Evolutionary conservation across 2,329 filamentous ascomycete genomes (phyloP), one percentile per base, ranked within the genome.

Genomic region (Nemania sp.): DNA sequence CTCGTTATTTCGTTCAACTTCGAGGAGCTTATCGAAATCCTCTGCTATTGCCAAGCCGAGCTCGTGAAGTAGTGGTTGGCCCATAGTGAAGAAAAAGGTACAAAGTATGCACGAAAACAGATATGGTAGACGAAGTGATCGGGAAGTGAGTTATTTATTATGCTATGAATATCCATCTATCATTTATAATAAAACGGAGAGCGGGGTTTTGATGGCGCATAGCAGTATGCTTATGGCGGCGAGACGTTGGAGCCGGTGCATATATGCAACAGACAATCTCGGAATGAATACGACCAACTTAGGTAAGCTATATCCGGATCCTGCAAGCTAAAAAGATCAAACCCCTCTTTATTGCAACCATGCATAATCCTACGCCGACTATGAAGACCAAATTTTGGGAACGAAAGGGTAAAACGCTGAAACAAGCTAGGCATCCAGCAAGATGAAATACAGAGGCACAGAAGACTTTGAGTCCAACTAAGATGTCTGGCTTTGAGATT

Each of bases 401-500:
- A 18, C 15, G 13, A 20, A 45, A 45, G n/a, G n/a, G n/a, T 45
- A 18, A 15, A n/a, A 45, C 2, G 13, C 41, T n/a, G 13, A 45
- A 4, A 11, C 6, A 11, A 20, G 4, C 22, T 15, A 13, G 7
- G 13, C 2, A 24, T 51, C 13, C 11, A 51, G 10, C 13, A 10
- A 51, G 20, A 26, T 51, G 7, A 27, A 51, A 8, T 24, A n/a
- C 2, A 29, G 26, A 53, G 47, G 26, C 10, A 32, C 2, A 29
- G 27, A 18, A 5, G 22, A 32, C 22, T 5, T 32, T 32, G 15
- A 35, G 18, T 53, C 27, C 10, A 26, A 53, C 51, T 10, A 22
- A 53, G 2, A 53, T 53, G 51, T 53, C 51, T 32, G 51, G 32
- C 32, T 35, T 35, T 35, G 32, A 35, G 32, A 35, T 35, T 35